A percentile compares a stretch with the other conserved stretches of the same genome.
Evolutionary conservation across 2,329 filamentous ascomycete species (phyloP).

Genomic region (Cladosporium sp.): DNA sequence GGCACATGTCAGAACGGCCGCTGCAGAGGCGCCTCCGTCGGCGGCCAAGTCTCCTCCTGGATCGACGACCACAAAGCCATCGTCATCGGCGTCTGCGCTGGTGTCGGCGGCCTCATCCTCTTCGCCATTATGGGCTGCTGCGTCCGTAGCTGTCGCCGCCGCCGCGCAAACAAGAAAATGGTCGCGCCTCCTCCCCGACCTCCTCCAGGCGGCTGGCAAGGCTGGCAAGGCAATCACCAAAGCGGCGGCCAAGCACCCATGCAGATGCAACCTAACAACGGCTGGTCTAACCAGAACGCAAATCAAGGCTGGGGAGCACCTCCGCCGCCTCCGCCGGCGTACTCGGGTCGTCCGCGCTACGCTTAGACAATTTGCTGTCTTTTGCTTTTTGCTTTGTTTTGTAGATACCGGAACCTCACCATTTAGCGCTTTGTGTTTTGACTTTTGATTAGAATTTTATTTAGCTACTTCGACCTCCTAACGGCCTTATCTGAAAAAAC

Average conservation of each 20-base stretch:
- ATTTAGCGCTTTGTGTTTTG: background rate
- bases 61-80: conserved; percentile 74
- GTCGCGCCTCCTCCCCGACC: conserved; percentile 25
- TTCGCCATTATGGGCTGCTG: conserved; percentile 69
- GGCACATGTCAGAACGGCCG: conserved; percentile 76
- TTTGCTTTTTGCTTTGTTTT: background rate
- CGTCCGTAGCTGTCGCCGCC: conserved; percentile 53
- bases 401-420: conserved; percentile 11
- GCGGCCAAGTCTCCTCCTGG: conserved; percentile 72
- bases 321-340: conserved; percentile 12
- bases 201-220: conserved; percentile 36
- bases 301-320: background rate
- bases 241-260: conserved; percentile 14
- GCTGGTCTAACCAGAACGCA: background rate
- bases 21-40: conserved; percentile 70
- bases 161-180: conserved; percentile 23
- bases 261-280: background rate
- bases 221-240: conserved; percentile 29
- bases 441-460: background rate
- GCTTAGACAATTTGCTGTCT: background rate
- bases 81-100: conserved; percentile 75
- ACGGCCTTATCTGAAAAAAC: background rate
- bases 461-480: background rate
- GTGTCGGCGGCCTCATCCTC: conserved; percentile 71
- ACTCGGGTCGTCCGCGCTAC: conserved; percentile 6